Base-by-base conservation (phyloP, 2,329 filamentous ascomycete genomes). In the Aspergillus cejpii region DNA sequence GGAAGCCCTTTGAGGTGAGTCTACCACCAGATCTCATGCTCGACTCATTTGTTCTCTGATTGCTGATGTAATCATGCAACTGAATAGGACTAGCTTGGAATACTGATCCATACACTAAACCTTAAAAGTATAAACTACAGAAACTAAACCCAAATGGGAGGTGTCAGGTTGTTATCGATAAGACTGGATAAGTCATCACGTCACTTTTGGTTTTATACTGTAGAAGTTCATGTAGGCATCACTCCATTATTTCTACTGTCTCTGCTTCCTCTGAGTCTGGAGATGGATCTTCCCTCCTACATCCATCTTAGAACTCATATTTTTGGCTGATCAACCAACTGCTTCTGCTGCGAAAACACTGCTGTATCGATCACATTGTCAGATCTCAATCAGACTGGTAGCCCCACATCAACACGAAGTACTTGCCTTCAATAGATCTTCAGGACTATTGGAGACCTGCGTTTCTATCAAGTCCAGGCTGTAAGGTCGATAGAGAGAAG, bases 161-260 rank as follows among this genome's bases (percentile, higher is more conserved):
- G 14, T 20, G 26, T 11, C 15, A 20, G 23, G 27, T 33, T 14
- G 14, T 55, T 51, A 54, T 56, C 47, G 53, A 54, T 56, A 24
- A 65, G 66, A 1, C 67, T 65, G 19, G 59, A 65, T 49, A 52
- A 56, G 48, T 57, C 53, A 47, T 55, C 54, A 57, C 53, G 55
- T 58, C 55, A 55, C 52, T 48, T 43, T 47, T 36, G 36, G 39
- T 27, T 10, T 31, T 61, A 5, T 19, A 51, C 5, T 34, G 26
- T 6, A 12, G 26, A 28, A 24, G 4, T 24, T 24, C 8, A 10
- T 34, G 15, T 34, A 34, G 31, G 17, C 15, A 20, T 24, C 23
- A 24, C 23, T 24, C 8, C 23, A 4, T 34, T 14, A 1, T 19
- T 34, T 19, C 15, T 38, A 10, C 20, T 41, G 12, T 19, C 28